These are phyloP conservation scores for Metarhizium sp. DNA, from an alignment of 2,329 filamentous ascomycete species.

Conservation along the genomic window DNA sequence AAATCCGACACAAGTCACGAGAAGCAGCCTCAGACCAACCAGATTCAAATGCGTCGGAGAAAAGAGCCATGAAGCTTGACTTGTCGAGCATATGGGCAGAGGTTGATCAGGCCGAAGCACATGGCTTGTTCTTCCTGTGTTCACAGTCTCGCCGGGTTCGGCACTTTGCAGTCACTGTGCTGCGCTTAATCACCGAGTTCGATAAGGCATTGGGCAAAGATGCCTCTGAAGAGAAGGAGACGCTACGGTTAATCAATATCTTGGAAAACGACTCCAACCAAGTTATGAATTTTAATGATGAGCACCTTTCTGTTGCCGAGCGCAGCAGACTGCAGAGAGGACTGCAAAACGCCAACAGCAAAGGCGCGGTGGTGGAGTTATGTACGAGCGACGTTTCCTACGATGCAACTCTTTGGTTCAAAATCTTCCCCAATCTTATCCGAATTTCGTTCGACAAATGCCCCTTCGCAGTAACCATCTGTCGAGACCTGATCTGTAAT, in stretches of 20 bases:
- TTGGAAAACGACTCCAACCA: constrained; percentile 81
- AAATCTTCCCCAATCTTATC: constrained; percentile 92
- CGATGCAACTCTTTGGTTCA: constrained; percentile 93
- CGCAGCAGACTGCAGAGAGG: constrained; percentile 85
- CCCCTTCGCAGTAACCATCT: constrained; percentile 82
- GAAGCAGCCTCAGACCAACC: constrained; percentile 57
- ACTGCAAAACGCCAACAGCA: constrained; percentile 72
- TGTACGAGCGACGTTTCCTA: constrained; percentile 94
- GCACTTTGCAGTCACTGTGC: constrained; percentile 81
- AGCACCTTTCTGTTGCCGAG: constrained; percentile 84
- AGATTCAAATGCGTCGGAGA: constrained; percentile 56
- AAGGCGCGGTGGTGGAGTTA: constrained; percentile 82
- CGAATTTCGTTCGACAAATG: constrained; percentile 85
- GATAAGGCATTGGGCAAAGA: constrained; percentile 77
- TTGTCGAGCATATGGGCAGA: constrained; percentile 83
- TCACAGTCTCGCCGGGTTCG: constrained; percentile 88
- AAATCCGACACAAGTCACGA: constrained; percentile 78
- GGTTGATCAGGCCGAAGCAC: constrained; percentile 93
- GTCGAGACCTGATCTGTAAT: constrained; percentile 85
- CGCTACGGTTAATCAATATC: constrained; percentile 74
- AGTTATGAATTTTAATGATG: constrained; percentile 87
- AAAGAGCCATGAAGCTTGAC: constrained; percentile 69
- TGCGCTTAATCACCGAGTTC: constrained; percentile 88
- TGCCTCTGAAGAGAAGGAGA: constrained; percentile 47
- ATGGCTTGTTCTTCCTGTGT: constrained; percentile 93